Evolutionary conservation across 2,329 filamentous ascomycete species (phyloP).

Genomic region (Trichophyton schoenleinii): DNA sequence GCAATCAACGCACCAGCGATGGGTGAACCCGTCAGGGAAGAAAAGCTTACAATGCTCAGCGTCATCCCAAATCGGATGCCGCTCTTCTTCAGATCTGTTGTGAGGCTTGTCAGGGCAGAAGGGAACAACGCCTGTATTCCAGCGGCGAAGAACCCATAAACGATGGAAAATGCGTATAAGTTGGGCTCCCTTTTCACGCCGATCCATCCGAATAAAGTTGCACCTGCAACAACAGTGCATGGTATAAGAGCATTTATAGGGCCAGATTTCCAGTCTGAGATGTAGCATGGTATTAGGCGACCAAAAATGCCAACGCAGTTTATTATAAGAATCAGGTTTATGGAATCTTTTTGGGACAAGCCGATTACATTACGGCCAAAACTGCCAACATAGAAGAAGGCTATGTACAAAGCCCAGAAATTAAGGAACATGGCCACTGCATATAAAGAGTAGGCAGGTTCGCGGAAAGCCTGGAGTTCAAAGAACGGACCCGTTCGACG

Average conservation of each 20-base stretch:
- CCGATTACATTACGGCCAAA: slow-evolving; percentile 31
- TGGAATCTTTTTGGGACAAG: slow-evolving; percentile 34
- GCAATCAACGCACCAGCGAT: slow-evolving; percentile 43
- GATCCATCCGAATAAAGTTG: slow-evolving; percentile 46
- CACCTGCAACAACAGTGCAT: slow-evolving; percentile 29
- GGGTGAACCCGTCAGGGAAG: slow-evolving; percentile 42
- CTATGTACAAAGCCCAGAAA: slow-evolving; percentile 44
- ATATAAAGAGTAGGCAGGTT: slow-evolving; percentile 36
- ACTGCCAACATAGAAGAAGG: slow-evolving; percentile 38
- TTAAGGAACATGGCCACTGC: slow-evolving; percentile 33
- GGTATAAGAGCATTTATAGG: slow-evolving; percentile 51
- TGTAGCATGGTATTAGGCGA: slow-evolving; percentile 44
- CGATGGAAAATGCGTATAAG: slow-evolving; percentile 49
- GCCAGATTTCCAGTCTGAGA: slow-evolving; percentile 47
- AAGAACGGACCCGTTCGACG: slow-evolving; percentile 40
- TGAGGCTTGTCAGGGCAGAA: slow-evolving; percentile 45
- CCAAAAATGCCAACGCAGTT: slow-evolving; percentile 51
- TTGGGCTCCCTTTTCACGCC: slow-evolving; percentile 38
- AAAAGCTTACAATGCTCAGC: slow-evolving; percentile 42
- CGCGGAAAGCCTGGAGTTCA: slow-evolving; percentile 41
- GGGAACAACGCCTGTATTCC: slow-evolving; percentile 57
- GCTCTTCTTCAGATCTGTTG: slow-evolving; percentile 40
- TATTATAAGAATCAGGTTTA: slow-evolving; percentile 51
- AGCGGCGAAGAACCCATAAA: slow-evolving; percentile 53
- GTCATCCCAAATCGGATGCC: slow-evolving; percentile 48